These are phyloP conservation scores for Chrysochromulina parva DNA, from an alignment of 78 protist species.

Conservation along the genomic window DNA sequence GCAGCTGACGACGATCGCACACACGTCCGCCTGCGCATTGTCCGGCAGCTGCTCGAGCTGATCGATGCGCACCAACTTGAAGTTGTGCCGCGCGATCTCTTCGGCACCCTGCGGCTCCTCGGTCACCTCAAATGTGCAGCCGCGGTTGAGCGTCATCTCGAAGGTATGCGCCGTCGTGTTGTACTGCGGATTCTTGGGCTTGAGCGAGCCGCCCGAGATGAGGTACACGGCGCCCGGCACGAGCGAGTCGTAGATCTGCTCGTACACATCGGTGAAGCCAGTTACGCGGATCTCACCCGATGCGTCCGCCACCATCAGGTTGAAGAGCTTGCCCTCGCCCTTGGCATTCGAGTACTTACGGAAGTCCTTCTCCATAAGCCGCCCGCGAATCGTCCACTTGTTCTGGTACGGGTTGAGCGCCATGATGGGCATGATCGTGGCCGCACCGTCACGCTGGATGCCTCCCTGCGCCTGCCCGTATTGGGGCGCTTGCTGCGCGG, in stretches of 20 bases:
- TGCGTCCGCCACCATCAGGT: background rate
- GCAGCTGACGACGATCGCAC: background rate
- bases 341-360: background rate
- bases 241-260: background rate
- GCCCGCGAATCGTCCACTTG: background rate
- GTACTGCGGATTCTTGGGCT: background rate
- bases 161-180: background rate
- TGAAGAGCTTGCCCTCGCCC: conserved; percentile 14
- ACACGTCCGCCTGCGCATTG: background rate
- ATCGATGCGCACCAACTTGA: no score
- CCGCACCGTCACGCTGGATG: background rate
- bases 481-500: background rate
- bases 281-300: background rate
- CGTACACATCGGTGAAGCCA: background rate
- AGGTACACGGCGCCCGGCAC: background rate
- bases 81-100: no score
- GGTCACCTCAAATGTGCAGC: background rate
- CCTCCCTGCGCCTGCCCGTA: background rate
- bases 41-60: background rate
- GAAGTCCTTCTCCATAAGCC: background rate
- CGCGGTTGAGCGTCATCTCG: conserved; percentile 28
- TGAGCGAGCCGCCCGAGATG: background rate
- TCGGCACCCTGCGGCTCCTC: no score
- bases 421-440: background rate
- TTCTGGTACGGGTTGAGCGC: background rate